Evolutionary conservation across 139 green algal species (phyloP).

Genomic region (Chlorella sp.): DNA sequence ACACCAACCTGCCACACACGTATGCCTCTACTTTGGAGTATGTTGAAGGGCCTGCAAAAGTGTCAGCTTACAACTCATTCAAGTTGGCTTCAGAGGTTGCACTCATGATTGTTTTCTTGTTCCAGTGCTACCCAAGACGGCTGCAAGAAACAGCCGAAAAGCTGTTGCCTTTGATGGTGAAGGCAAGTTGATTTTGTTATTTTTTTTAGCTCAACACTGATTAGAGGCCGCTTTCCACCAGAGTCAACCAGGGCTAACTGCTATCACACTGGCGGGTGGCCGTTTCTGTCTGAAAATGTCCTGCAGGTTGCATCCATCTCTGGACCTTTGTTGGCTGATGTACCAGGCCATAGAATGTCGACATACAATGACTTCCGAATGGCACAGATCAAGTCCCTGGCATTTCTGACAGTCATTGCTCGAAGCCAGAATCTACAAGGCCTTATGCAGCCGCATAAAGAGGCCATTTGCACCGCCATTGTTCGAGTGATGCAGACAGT

Average conservation of each 20-base stretch:
- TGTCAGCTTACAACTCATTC: slow-evolving; percentile 70
- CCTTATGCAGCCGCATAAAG: slow-evolving; percentile 33
- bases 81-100: slow-evolving; percentile 84
- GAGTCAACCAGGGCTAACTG: background rate
- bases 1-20: background rate
- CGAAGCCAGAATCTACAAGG: slow-evolving; percentile 30
- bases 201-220: background rate
- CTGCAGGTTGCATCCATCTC: background rate
- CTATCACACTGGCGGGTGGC: background rate
- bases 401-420: slow-evolving; percentile 61
- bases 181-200: background rate
- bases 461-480: slow-evolving; percentile 44
- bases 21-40: background rate
- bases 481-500: slow-evolving; percentile 49
- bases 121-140: slow-evolving; percentile 34
- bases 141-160: slow-evolving; percentile 27
- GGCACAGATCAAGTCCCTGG: slow-evolving; percentile 64
- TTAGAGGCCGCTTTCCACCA: background rate
- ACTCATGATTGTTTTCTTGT: slow-evolving; percentile 45
- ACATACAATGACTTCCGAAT: slow-evolving; percentile 74
- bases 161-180: slow-evolving; percentile 41
- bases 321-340: background rate
- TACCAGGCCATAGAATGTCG: slow-evolving; percentile 20
- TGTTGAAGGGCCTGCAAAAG: background rate
- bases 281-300: background rate